phyloP scores from a whole-genome alignment of 495 filamentous ascomycete species.

The Aspergillus incahuasiensis region DNA sequence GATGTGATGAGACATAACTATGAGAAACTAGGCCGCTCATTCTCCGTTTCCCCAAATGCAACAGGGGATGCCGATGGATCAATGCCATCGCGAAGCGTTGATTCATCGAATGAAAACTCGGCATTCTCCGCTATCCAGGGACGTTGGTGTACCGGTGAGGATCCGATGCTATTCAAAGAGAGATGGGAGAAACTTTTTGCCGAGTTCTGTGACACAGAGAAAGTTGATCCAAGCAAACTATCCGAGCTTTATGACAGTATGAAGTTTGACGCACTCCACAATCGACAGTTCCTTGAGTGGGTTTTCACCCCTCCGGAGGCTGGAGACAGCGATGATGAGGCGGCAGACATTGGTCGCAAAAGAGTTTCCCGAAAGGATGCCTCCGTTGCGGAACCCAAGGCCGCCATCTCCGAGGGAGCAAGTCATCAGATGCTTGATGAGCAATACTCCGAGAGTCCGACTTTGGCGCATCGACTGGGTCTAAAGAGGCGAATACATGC shows the following conservation, averaged over 20 bases:
- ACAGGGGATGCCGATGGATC: conserved; percentile 30
- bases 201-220: conserved; percentile 94
- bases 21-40: conserved; percentile 61
- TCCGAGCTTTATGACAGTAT: conserved; percentile 97
- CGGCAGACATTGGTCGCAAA: conserved; percentile 29
- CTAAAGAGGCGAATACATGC: conserved; percentile 40
- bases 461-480: conserved; percentile 47
- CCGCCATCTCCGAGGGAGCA: conserved; percentile 15
- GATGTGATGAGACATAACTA: conserved; percentile 92
- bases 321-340: conserved; percentile 62
- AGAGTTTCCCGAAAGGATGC: conserved; percentile 28
- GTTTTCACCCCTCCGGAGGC: conserved; percentile 78
- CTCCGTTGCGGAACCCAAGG: conserved; percentile 22
- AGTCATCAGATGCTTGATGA: conserved; percentile 32
- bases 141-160: conserved; percentile 95
- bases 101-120: conserved; percentile 37
- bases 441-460: conserved; percentile 27
- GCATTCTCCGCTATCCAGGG: conserved; percentile 70
- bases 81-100: background rate
- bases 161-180: conserved; percentile 90
- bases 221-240: conserved; percentile 96
- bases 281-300: conserved; percentile 95
- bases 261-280: conserved; percentile 98
- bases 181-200: conserved; percentile 98
- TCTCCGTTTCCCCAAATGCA: conserved; percentile 43